Base-by-base conservation (phyloP, 148 eudicot genomes). In the Rhododendron mucronatum region DNA sequence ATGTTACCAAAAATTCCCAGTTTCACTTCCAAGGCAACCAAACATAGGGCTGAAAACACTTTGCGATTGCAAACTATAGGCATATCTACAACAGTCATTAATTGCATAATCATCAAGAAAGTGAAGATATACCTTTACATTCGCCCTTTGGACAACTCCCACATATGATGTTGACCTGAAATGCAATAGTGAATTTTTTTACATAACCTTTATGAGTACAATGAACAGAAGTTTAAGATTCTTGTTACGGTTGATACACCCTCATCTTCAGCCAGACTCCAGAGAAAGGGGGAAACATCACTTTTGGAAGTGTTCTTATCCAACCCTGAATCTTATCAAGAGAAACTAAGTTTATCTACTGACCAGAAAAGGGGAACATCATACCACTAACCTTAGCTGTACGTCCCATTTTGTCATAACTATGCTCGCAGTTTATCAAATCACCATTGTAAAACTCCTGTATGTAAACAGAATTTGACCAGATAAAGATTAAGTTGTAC, bases 121-220 rank as follows among this genome's bases (percentile, higher is more conserved):
- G 28, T 39, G 78, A 26, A 65, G 21, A 84, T 55, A 26, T 84
- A 95, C 99, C 96, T 94, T 91, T 91, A 86, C 99, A 96, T 80
- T 91, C 84, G 51, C 92, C 93, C 87, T 86, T 89, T 33, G 83
- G 90, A 87, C 99, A 96, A 87, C 78, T 90, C 84, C 98, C 97
- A 83, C 99, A 96, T n/a, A 91, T 87, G 85, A 96, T 91, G 87
- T 94, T 94, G 33, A 96, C 96, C 99, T 96, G 91, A 65, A 87
- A 86, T 48, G 28, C 44, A 57, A 55, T 18, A 2, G 44, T 7
- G 50, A 82, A 82, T 12, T 35, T 26, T 16, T 20, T 30, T 8
- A 84, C 33, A 7, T 83, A 44, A 39, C 18, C 76, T 4, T 20
- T 20, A 78, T 87, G 5, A 78, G 44, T 59, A 78, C 30, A 69